Evolutionary conservation across 2,329 filamentous ascomycete species (phyloP), one percentile per base, ranked within the genome.

Genomic region (Podosphaera fusca): DNA sequence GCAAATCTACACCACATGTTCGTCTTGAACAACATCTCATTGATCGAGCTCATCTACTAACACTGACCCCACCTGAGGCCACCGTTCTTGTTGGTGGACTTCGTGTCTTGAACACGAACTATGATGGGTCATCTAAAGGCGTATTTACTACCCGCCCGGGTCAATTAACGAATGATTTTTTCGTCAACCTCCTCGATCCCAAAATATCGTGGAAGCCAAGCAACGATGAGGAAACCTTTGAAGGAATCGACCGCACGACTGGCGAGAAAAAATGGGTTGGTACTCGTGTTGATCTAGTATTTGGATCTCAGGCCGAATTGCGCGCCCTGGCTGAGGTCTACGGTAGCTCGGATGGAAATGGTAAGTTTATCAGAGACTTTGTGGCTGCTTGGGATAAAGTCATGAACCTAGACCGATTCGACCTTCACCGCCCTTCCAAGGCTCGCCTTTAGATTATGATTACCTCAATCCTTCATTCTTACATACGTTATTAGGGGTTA

Each of bases 141-240:
- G 75, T 88, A 58, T 74, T 88, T 65, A 89, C 85, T 58, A 73
- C 75, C 63, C 74, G 73, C 6, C 81, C 82, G 0, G 85, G 85
- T 47, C 70, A 78, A 63, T 74, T 89, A 64, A 85, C 80, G 65
- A 87, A 85, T 69, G 85, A 88, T 71, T 89, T 87, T 75, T 89
- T 89, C 66, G 76, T 85, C 69, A 87, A 88, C 71, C 74, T 89
- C 1, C 76, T 89, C 31, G 83, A 87, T 65, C 77, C 75, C 64
- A 71, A 70, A 68, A 84, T 76, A 5, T 72, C 70, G 30, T 88
- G 85, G 85, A 79, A 79, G 70, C 64, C 76, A 0, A 70, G 70
- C 12, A 65, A 64, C 59, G 59, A 58, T 12, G 57, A 64, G 65
- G 76, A 80, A 64, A 57, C 71, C 36, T 81, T 73, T 64, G 73